Conservation (phyloP, 805 yeast genomes). For the Candida glaebosa region DNA sequence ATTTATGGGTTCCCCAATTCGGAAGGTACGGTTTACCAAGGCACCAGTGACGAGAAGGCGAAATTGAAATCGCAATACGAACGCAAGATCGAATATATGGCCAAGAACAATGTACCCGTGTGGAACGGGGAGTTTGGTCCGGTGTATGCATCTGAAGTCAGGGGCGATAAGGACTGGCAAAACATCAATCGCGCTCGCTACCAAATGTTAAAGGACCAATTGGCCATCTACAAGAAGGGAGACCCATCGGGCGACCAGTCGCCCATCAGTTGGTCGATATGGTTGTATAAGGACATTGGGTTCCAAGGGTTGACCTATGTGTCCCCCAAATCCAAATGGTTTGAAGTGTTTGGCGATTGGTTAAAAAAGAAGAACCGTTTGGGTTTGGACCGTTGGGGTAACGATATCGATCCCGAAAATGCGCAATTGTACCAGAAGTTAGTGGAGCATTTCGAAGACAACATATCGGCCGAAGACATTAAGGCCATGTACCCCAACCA, state of each 20-base stretch:
- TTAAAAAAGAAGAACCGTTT: conserved; percentile 40
- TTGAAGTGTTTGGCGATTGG: conserved; percentile 39
- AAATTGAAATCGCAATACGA: conserved; percentile 37
- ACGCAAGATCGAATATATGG: conserved; percentile 43
- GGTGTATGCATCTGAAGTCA: conserved; percentile 40
- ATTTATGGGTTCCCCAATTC: conserved; percentile 42
- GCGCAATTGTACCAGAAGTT: conserved; percentile 34
- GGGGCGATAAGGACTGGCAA: conserved; percentile 40
- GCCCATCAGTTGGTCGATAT: conserved; percentile 49
- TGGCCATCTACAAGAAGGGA: conserved; percentile 40
- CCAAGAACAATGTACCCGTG: conserved; percentile 40
- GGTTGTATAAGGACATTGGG: conserved; percentile 54
- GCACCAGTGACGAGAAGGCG: conserved; percentile 30
- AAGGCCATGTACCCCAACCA: conserved; percentile 38
- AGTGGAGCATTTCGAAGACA: conserved; percentile 32
- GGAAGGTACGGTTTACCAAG: conserved; percentile 29
- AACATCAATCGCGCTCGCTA: conserved; percentile 38
- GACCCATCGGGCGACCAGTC: conserved; percentile 46
- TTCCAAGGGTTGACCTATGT: conserved; percentile 49
- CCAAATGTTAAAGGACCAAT: conserved; percentile 43
- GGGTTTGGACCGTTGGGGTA: conserved; percentile 51
- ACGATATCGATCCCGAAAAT: conserved; percentile 39
- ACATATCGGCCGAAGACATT: conserved; percentile 40
- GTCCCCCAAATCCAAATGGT: conserved; percentile 42
- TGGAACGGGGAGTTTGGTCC: conserved; percentile 58